Conservation (phyloP, 2,329 filamentous ascomycete genomes). For the Penicillium sp. region DNA sequence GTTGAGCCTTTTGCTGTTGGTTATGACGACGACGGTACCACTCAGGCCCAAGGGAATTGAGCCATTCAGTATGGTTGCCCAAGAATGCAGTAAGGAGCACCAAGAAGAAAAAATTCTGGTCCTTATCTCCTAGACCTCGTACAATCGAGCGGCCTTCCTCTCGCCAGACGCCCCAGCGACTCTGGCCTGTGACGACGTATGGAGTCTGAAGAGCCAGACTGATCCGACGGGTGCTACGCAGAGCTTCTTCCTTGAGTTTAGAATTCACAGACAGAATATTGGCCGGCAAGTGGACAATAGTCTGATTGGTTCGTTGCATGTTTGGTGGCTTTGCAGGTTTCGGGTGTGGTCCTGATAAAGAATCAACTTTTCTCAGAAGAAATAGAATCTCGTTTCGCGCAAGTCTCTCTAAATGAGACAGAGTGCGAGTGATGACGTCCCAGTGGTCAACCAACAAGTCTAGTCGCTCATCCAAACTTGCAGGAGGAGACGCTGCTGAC, state of each 20-base stretch:
- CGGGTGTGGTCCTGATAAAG: conserved; percentile 38
- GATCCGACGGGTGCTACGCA: conserved; percentile 51
- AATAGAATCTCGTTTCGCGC: conserved; percentile 53
- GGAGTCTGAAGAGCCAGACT: conserved; percentile 56
- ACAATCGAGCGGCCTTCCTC: conserved; percentile 59
- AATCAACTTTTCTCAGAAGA: conserved; percentile 50
- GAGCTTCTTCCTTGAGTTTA: conserved; percentile 48
- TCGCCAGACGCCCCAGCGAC: conserved; percentile 59
- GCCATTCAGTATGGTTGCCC: conserved; percentile 60
- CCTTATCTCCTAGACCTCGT: conserved; percentile 53
- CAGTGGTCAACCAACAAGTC: conserved; percentile 57
- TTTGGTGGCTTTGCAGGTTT: conserved; percentile 47
- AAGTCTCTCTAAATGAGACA: conserved; percentile 53
- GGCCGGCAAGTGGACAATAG: conserved; percentile 49
- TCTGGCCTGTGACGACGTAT: conserved; percentile 57
- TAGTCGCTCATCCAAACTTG: conserved; percentile 53
- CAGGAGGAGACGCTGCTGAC: conserved; percentile 47
- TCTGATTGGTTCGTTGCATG: conserved; percentile 50
- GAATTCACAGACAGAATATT: conserved; percentile 48
- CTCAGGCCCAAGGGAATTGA: conserved; percentile 54
- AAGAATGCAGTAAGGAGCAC: conserved; percentile 59
- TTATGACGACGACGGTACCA: conserved; percentile 54
- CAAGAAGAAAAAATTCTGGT: conserved; percentile 60
- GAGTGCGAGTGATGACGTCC: conserved; percentile 57
- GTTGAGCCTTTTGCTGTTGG: conserved; percentile 50